A percentile compares a stretch with the other conserved stretches of the same genome.
phyloP scores from a whole-genome alignment of 805 yeast species.

The Candida easanensis region DNA sequence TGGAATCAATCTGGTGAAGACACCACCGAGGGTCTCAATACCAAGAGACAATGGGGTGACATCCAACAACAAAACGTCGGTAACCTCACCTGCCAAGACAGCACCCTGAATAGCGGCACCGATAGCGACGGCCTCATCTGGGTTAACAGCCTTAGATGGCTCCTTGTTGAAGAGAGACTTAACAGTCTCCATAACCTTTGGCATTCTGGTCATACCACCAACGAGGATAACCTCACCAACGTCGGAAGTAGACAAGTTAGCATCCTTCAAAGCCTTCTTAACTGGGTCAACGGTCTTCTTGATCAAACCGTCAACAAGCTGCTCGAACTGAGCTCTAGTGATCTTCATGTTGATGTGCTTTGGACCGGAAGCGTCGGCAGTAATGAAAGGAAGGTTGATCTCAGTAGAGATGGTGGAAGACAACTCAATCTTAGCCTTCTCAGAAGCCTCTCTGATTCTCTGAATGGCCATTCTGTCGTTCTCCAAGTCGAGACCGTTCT shows the following conservation, averaged over 20 bases:
- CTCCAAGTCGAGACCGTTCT: constrained; percentile 34
- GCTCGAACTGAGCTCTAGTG: constrained; percentile 69
- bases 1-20: constrained; percentile 98
- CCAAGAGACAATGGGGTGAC: constrained; percentile 98
- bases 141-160: constrained; percentile 76
- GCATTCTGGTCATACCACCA: constrained; percentile 92
- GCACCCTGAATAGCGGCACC: constrained; percentile 94
- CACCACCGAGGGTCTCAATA: constrained; percentile 99
- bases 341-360: constrained; percentile 59
- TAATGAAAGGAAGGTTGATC: constrained; percentile 70
- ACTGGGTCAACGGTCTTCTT: constrained; percentile 72
- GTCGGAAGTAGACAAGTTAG: constrained; percentile 61
- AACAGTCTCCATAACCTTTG: constrained; percentile 67
- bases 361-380: constrained; percentile 43
- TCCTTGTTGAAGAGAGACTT: constrained; percentile 56
- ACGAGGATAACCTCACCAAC: constrained; percentile 76
- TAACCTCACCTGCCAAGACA: constrained; percentile 77
- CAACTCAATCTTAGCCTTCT: constrained; percentile 72
- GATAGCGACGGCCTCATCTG: constrained; percentile 86
- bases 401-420: constrained; percentile 62
- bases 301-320: constrained; percentile 62
- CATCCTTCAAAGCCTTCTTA: constrained; percentile 73
- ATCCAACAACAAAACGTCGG: constrained; percentile 91
- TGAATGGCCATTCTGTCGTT: constrained; percentile 53
- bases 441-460: constrained; percentile 78